Base-by-base conservation (phyloP, 495 filamentous ascomycete species). In the Arthonia radiata region DNA sequence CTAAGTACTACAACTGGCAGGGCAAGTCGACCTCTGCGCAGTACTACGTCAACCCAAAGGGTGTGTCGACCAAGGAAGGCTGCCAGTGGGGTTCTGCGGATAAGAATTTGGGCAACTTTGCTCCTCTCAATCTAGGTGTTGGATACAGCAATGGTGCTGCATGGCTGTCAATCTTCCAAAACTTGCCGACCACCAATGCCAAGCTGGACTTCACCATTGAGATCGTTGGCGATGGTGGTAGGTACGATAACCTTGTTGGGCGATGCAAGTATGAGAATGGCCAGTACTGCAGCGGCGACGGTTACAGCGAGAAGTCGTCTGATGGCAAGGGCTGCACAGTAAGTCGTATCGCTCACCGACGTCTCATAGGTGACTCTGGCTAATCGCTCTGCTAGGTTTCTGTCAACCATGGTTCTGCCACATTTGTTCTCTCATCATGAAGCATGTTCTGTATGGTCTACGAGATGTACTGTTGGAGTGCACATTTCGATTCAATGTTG, bases 31-130 rank as follows among this genome's bases (percentile, higher is more conserved):
- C 86, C 27, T 82, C 74, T 17, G 81, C 82, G 25, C 89, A 97
- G 52, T 97, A 94, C 62, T 97, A 97, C 43, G 61, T 93, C 54
- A 94, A 94, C 64, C 69, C 70, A 35, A 54, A 58, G 32, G 79
- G 76, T 36, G 53, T 70, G 10, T 42, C 55, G 10, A 49, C 65
- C 23, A 43, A 71, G 37, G 49, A 81, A 11, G 86, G 68, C 18
- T 97, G 86, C 59, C 41, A 51, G 17, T 94, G 86, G 86, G 60
- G 66, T 39, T 60, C 61, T 34, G 34, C 52, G 30, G 34, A 46
- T 2, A 33, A 44, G 5, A 49, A 57, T 40, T 52, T 66, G 31
- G 86, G 86, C 31, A 94, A 97, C 63, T 92, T 63, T 62, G 73
- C 86, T 12, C 83, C 89, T 13, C 54, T 79, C 40, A 91, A 78